Percentiles rank a stretch among this genome's conserved stretches.
Evolutionary conservation across 805 yeast species (phyloP).

Genomic region (Ascoidea tarda): DNA sequence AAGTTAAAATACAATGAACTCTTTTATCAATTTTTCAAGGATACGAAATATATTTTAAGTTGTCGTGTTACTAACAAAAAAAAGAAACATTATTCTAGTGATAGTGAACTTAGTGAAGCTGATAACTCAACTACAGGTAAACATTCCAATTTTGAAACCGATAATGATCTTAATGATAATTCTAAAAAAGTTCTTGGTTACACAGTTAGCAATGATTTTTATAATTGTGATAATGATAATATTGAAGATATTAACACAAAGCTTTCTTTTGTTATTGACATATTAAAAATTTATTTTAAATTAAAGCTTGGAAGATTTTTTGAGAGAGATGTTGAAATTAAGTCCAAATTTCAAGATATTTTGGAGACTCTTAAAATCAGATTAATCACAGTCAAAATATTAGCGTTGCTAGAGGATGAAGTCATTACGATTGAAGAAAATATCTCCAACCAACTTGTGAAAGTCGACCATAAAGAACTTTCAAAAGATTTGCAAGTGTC

Average conservation of each 20-base stretch:
- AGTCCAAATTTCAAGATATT: background rate
- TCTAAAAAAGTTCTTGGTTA: background rate
- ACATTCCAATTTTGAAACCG: background rate
- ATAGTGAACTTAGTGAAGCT: slow-evolving; percentile 1
- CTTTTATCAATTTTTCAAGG: background rate
- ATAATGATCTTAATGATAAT: background rate
- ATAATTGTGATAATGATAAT: slow-evolving; percentile 1
- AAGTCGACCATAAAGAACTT: background rate
- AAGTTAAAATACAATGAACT: background rate
- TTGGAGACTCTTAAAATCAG: background rate
- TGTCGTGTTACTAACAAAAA: background rate
- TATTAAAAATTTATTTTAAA: slow-evolving; percentile 5
- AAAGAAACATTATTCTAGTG: background rate
- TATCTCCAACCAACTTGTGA: background rate
- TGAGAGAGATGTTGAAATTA: background rate
- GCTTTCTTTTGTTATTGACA: slow-evolving; percentile 4
- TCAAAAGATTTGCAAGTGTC: background rate
- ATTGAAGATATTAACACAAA: slow-evolving; percentile 4
- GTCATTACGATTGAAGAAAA: background rate
- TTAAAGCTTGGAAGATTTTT: background rate
- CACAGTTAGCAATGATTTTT: slow-evolving; percentile 2
- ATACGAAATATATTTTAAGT: background rate
- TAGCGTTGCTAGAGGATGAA: background rate
- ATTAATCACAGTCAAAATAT: background rate
- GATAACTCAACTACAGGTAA: background rate